These are phyloP conservation scores for Martiniozyma abietophila DNA, from an alignment of 805 yeast species.

Conservation along the genomic window DNA sequence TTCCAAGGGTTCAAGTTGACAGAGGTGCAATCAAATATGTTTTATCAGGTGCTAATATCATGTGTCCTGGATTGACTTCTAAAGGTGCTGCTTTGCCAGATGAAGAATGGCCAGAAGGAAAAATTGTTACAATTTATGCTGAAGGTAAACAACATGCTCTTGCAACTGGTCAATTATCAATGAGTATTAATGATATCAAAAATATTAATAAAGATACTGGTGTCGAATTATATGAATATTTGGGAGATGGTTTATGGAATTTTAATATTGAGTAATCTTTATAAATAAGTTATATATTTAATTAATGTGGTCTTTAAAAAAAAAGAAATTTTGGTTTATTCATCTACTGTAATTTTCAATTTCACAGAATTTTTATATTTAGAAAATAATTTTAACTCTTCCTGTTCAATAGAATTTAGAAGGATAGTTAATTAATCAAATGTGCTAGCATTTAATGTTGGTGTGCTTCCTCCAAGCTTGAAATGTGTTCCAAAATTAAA, in stretches of 20 bases:
- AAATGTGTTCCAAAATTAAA: too few relatives aligned
- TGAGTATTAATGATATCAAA: constrained; percentile 88
- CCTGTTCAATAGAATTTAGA: neutral
- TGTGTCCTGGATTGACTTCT: constrained; percentile 93
- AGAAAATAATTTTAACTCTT: neutral
- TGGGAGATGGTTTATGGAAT: constrained; percentile 87
- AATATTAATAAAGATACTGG: constrained; percentile 81
- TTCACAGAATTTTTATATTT: neutral
- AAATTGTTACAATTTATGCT: constrained; percentile 77
- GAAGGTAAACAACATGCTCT: constrained; percentile 89
- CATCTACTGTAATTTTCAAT: neutral
- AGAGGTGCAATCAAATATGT: constrained; percentile 95
- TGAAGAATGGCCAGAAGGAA: constrained; percentile 52
- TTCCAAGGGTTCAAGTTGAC: constrained; percentile 85
- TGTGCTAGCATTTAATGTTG: neutral
- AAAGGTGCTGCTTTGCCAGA: constrained; percentile 79
- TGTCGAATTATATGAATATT: constrained; percentile 69
- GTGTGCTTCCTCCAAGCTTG: neutral
- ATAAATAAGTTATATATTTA: neutral
- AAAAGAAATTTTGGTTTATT: too few relatives aligned
- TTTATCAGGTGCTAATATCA: constrained; percentile 90
- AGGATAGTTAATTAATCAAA: neutral
- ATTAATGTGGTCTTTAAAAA: too few relatives aligned
- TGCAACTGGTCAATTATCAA: constrained; percentile 79
- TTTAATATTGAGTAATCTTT: constrained; percentile 36